A percentile compares a stretch with the other conserved stretches of the same genome.
Conservation (phyloP, 148 eudicot genomes). For the Chenopodium quinoa region DNA sequence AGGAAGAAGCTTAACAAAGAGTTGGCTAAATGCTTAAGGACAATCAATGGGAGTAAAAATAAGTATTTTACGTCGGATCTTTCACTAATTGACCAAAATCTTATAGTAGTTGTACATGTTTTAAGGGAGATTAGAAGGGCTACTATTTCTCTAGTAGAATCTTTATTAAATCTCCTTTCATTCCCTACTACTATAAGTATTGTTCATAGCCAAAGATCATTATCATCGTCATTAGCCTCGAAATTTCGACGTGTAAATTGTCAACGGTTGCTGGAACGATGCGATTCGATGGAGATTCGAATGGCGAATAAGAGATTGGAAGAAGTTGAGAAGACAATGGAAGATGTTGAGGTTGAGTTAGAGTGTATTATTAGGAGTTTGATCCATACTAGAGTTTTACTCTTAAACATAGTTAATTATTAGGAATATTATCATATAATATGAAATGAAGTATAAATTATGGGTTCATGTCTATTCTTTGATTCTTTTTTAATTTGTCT, state of each 20-base stretch:
- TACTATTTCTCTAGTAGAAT: slow-evolving; percentile 43
- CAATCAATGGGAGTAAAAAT: slow-evolving; percentile 40
- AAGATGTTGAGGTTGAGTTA: slow-evolving; percentile 53
- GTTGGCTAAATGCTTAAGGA: slow-evolving; percentile 41
- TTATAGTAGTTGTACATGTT: slow-evolving; percentile 54
- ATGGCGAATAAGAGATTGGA: slow-evolving; percentile 45
- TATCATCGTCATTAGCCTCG: slow-evolving; percentile 15
- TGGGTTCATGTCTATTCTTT: no score
- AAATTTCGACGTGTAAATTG: slow-evolving; percentile 35
- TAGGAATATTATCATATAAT: slow-evolving; percentile 9
- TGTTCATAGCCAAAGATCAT: slow-evolving; percentile 28
- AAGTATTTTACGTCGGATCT: slow-evolving; percentile 24
- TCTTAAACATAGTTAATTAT: slow-evolving; percentile 56
- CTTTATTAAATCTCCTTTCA: slow-evolving; percentile 44
- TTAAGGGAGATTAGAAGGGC: slow-evolving; percentile 56
- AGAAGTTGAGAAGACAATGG: slow-evolving; percentile 48
- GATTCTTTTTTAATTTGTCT: no score
- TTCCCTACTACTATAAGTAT: slow-evolving; percentile 44
- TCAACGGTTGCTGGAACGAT: slow-evolving; percentile 19
- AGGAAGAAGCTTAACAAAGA: slow-evolving; percentile 61
- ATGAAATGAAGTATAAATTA: no score
- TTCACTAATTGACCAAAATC: slow-evolving; percentile 36
- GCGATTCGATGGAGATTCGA: slow-evolving; percentile 38
- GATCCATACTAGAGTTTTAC: slow-evolving; percentile 66
- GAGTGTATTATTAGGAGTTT: slow-evolving; percentile 61